Conservation (phyloP, 306 rosid species). For the Casuarina cunninghamiana region DNA sequence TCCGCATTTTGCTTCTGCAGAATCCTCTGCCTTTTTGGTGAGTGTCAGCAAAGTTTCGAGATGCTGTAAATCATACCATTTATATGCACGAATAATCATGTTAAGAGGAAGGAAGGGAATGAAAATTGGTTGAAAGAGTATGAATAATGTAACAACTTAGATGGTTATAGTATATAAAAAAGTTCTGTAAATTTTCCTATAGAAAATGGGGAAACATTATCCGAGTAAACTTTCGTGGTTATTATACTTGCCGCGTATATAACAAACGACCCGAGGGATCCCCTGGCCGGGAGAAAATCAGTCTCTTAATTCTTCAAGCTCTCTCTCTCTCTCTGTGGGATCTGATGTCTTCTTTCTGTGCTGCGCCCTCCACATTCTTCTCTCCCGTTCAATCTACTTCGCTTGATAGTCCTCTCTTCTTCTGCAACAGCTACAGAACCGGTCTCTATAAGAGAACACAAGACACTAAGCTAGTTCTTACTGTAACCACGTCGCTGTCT, state of each 20-base stretch:
- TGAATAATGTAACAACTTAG: too few relatives aligned
- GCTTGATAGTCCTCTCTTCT: conserved; percentile 16
- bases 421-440: conserved; percentile 19
- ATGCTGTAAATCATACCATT: background rate
- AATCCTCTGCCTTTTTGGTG: background rate
- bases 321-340: background rate
- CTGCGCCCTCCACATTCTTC: conserved; percentile 22
- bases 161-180: too few relatives aligned
- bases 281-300: background rate
- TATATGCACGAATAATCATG: background rate
- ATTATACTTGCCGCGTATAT: too few relatives aligned
- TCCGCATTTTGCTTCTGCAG: background rate
- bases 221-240: too few relatives aligned
- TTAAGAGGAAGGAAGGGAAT: background rate
- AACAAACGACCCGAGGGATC: too few relatives aligned
- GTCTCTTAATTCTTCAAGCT: background rate
- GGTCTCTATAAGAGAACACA: conserved; percentile 13
- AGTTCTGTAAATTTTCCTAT: background rate
- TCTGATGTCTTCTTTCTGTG: conserved; percentile 19
- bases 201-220: too few relatives aligned
- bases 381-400: conserved; percentile 21
- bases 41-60: background rate
- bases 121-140: background rate
- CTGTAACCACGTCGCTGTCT: conserved; percentile 9
- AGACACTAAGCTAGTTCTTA: conserved; percentile 20